Conservation (phyloP, 176 grass and related monocot species). For the Oryza australiensis region DNA sequence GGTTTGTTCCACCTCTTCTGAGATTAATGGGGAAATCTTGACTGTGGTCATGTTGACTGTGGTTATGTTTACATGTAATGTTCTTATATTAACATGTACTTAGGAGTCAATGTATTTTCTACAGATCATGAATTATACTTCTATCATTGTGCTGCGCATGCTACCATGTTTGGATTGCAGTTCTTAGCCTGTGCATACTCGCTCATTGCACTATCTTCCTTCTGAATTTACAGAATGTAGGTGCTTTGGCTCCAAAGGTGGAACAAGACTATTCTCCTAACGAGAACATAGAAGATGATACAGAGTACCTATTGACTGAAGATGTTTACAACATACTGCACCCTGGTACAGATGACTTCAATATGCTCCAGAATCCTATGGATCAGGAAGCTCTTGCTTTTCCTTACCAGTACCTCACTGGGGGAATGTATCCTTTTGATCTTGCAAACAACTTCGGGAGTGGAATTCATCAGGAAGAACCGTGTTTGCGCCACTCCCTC, state of each 20-base stretch:
- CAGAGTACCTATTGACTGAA: constrained; percentile 42
- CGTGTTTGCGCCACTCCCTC: constrained; percentile 14
- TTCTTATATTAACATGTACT: background rate
- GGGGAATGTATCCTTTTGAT: background rate
- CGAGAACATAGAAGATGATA: constrained; percentile 43
- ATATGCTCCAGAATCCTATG: background rate
- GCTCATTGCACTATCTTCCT: constrained; percentile 3
- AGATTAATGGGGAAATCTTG: constrained; percentile 16
- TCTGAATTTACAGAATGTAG: constrained; percentile 44
- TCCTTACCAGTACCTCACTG: background rate
- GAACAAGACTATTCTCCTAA: constrained; percentile 45
- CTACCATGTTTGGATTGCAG: background rate
- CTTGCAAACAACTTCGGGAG: constrained; percentile 15
- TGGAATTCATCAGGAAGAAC: constrained; percentile 23
- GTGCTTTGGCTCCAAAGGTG: constrained; percentile 28
- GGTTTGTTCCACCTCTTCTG: background rate
- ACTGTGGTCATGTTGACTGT: background rate
- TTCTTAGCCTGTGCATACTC: background rate
- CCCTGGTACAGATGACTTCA: constrained; percentile 41
- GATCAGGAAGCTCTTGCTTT: constrained; percentile 3
- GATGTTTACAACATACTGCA: constrained; percentile 59
- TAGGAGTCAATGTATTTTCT: background rate
- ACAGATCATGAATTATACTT: constrained; percentile 9
- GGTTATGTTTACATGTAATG: background rate
- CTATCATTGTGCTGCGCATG: background rate